Evolutionary conservation across 805 yeast genomes (phyloP), one percentile per base, ranked within the genome.

Genomic region (Hanseniaspora thailandica): DNA sequence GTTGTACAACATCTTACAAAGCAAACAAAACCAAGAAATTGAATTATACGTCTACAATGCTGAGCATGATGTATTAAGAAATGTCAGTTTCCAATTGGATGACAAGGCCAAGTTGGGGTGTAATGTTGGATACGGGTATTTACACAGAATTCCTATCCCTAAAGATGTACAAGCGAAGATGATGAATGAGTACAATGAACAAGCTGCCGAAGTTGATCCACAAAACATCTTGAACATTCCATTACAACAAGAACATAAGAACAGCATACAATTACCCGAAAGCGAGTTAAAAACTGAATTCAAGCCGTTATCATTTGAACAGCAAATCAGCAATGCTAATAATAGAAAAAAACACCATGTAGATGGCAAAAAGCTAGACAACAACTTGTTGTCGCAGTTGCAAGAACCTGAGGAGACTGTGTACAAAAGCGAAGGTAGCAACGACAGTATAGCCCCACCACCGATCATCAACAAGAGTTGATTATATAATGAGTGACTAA

Each of bases 71-170:
- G 75, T 84, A 13, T 81, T 87, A 38, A 76, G 98, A 60, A 95
- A 96, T 0, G 89, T 90, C 3, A 80, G 85, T 0, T 86, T 89
- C n/a, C 71, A 76, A 52, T 84, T 86, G 2, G 86, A 88, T n/a
- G 87, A 89, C 15, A 76, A 71, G 58, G 95, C 96, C 1, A 71
- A 87, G 35, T 69, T 90, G 35, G 98, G 98, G 2, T 88, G 96
- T 68, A 95, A 89, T 58, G 94, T 90, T 19, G 97, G 97, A 0
- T 89, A 88, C 61, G 98, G 98, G 0, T 73, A 84, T 49, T 70
- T 90, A 48, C 97, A 90, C 63, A 71, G 93, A 56, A 68, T 86
- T n/a, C 96, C 97, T 1, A 78, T 80, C 1, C 64, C 63, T 5
- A 45, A n/a, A 17, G 47, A 30, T 17, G 44, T 47, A 4, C 46